phyloP scores from a whole-genome alignment of 805 yeast genomes.

The Ogataea zsoltii region DNA sequence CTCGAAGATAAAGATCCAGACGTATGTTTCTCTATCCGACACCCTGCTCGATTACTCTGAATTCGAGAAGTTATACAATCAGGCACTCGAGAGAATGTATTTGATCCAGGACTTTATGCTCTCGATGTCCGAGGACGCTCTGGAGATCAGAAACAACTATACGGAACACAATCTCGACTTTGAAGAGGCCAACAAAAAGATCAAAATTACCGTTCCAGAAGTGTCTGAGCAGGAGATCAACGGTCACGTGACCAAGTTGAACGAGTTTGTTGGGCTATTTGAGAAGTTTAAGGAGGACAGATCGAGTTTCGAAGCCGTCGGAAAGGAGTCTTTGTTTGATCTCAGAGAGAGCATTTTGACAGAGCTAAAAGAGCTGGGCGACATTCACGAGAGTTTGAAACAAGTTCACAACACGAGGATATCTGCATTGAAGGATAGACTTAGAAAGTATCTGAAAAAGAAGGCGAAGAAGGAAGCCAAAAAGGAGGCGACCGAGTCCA shows the following conservation, averaged over 20 bases:
- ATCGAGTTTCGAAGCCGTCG: slow-evolving; percentile 14
- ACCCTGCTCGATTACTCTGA: slow-evolving; percentile 50
- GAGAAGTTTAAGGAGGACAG: slow-evolving; percentile 29
- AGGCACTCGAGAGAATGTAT: slow-evolving; percentile 43
- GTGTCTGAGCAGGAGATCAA: slow-evolving; percentile 32
- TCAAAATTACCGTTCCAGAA: slow-evolving; percentile 36
- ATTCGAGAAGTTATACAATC: slow-evolving; percentile 43
- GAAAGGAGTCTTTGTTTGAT: slow-evolving; percentile 27
- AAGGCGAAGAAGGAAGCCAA: slow-evolving; percentile 21
- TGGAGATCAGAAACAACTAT: slow-evolving; percentile 43
- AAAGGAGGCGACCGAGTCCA: neutral
- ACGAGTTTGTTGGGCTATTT: slow-evolving; percentile 31
- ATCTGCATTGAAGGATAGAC: slow-evolving; percentile 24
- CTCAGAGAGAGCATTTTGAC: slow-evolving; percentile 24
- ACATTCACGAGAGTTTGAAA: slow-evolving; percentile 18
- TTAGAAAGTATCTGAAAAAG: slow-evolving; percentile 19
- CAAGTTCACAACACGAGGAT: slow-evolving; percentile 32
- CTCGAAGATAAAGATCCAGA: slow-evolving; percentile 35
- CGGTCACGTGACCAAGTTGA: slow-evolving; percentile 25
- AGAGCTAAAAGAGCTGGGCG: slow-evolving; percentile 20
- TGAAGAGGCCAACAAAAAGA: slow-evolving; percentile 49
- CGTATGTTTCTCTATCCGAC: slow-evolving; percentile 41
- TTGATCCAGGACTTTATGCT: slow-evolving; percentile 45
- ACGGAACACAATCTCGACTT: slow-evolving; percentile 50
- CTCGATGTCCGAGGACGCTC: slow-evolving; percentile 46